A percentile compares a stretch with the other conserved stretches of the same genome.
Conservation (phyloP, 257 asterid species). For the Solanum rostratum region DNA sequence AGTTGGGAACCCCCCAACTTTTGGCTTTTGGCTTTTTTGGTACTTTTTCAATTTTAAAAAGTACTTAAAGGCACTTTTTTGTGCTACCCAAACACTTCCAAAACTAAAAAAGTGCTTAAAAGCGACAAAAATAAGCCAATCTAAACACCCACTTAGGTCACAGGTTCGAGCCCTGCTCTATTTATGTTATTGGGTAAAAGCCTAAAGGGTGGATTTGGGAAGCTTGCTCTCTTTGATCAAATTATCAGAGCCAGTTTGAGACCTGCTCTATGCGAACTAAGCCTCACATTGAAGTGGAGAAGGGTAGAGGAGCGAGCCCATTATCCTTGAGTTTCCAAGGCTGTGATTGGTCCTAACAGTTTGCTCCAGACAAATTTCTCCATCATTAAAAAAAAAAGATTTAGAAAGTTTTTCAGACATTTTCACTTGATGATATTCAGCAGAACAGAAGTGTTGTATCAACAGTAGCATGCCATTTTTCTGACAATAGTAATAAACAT, state of each 20-base stretch:
- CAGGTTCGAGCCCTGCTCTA: background rate
- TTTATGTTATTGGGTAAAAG: background rate
- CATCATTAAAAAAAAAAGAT: background rate
- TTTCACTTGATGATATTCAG: background rate
- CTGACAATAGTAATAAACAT: background rate
- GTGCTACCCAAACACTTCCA: too few species aligned
- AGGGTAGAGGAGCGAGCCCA: background rate
- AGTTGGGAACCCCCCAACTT: too few species aligned
- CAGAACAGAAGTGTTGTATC: background rate
- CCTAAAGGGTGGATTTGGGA: background rate
- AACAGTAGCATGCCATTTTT: background rate
- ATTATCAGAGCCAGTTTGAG: background rate
- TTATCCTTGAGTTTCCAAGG: background rate
- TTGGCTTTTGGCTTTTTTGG: too few species aligned
- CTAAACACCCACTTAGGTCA: background rate
- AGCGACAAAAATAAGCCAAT: too few species aligned
- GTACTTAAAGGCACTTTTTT: too few species aligned
- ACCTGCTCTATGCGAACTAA: background rate
- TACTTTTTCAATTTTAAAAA: too few species aligned
- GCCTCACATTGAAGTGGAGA: background rate
- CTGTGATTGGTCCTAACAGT: background rate
- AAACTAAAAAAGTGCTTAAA: too few species aligned
- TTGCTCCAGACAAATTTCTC: background rate
- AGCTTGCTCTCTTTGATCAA: background rate
- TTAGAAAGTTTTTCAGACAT: background rate